These are phyloP conservation scores for Pelargonium nanum DNA, from an alignment of 345 rosid species.

Conservation along the genomic window DNA sequence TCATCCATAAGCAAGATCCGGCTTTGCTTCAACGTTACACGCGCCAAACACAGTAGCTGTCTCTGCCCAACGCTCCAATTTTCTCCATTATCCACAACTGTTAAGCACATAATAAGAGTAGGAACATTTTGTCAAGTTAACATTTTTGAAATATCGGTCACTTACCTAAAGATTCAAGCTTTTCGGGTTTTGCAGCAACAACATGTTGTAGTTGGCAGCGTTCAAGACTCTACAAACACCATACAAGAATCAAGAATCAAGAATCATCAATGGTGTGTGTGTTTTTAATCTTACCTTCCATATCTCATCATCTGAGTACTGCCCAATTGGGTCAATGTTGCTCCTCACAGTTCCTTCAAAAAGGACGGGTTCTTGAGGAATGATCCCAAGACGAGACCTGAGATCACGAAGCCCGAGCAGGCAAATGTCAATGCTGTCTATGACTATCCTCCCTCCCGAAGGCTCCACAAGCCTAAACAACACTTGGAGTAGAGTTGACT, in stretches of 20 bases:
- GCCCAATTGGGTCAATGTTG: slow-evolving; percentile 78
- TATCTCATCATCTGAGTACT: slow-evolving; percentile 70
- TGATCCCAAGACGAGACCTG: slow-evolving; percentile 85
- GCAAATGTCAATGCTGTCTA: slow-evolving; percentile 75
- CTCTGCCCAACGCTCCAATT: slow-evolving; percentile 99
- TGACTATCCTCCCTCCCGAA: slow-evolving; percentile 59
- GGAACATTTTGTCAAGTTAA: background rate
- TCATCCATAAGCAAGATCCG: slow-evolving; percentile 80
- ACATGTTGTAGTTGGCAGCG: slow-evolving; percentile 85
- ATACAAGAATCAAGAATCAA: background rate
- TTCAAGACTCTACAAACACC: slow-evolving; percentile 48
- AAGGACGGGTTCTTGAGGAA: slow-evolving; percentile 93
- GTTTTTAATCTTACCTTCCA: slow-evolving; percentile 49
- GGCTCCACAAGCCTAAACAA: slow-evolving; percentile 90
- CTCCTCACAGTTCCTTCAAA: slow-evolving; percentile 95
- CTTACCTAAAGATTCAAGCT: slow-evolving; percentile 67
- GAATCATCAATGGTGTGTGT: background rate
- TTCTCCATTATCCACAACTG: slow-evolving; percentile 89
- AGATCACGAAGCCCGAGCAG: slow-evolving; percentile 79
- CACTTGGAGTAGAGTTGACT: slow-evolving; percentile 84
- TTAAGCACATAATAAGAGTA: background rate
- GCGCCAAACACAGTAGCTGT: slow-evolving; percentile 82
- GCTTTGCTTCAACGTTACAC: slow-evolving; percentile 83
- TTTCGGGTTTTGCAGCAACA: slow-evolving; percentile 63
- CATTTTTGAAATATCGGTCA: background rate